phyloP scores from a whole-genome alignment of 73 alveolate species.

The Paramecium octaurelia region DNA sequence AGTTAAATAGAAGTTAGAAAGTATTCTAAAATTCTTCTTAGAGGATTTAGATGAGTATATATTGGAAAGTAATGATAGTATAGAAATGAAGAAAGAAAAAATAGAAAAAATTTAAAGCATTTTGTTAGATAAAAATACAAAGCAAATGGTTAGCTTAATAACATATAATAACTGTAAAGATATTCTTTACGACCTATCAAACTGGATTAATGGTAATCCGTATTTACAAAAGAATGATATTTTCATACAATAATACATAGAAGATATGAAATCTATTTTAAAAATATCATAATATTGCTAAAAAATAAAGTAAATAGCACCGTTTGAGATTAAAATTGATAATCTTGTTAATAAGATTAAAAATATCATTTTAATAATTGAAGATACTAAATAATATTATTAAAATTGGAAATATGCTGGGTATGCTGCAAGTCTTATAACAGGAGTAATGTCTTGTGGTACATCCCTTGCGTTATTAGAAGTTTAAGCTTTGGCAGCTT shows the following conservation, averaged over 20 bases:
- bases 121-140: background rate
- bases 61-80: background rate
- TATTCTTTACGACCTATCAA: background rate
- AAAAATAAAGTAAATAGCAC: background rate
- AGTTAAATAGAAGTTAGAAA: background rate
- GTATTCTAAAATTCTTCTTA: background rate
- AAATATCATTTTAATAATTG: too few species aligned
- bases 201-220: background rate
- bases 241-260: background rate
- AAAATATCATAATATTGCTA: background rate
- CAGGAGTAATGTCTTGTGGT: too few species aligned
- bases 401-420: too few species aligned
- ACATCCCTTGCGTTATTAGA: too few species aligned
- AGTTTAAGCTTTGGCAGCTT: too few species aligned
- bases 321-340: background rate
- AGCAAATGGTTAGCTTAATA: background rate
- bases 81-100: background rate
- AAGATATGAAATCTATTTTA: background rate
- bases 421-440: too few species aligned
- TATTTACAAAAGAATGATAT: background rate
- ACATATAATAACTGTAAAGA: background rate
- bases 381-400: background rate
- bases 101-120: background rate
- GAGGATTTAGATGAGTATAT: background rate
- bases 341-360: background rate